A percentile compares a stretch with the other conserved stretches of the same genome.
phyloP scores from a whole-genome alignment of 768 basidiomycete genomes.

The Amanita subjunquillea region DNA sequence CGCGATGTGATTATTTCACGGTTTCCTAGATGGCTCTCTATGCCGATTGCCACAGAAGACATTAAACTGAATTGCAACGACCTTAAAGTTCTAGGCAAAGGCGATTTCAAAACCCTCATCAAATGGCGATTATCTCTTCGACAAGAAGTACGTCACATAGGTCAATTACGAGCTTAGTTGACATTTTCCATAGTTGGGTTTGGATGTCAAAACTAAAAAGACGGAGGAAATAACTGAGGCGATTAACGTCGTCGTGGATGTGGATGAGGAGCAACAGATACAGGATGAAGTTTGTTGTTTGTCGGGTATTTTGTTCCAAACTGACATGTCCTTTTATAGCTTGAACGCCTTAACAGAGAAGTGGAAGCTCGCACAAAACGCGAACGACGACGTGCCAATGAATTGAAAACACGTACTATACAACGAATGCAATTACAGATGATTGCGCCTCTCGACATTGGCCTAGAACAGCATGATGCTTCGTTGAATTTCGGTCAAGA shows the following conservation, averaged over 20 bases:
- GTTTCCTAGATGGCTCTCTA: conserved; percentile 53
- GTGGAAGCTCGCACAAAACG: conserved; percentile 64
- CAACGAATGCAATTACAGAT: conserved; percentile 95
- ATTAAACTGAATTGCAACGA: conserved; percentile 80
- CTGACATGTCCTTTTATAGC: conserved; percentile 30
- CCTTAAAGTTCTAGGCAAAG: conserved; percentile 94
- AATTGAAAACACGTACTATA: conserved; percentile 77
- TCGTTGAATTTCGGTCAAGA: conserved; percentile 67
- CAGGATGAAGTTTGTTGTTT: conserved; percentile 61
- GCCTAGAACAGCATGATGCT: conserved; percentile 72
- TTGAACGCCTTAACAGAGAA: conserved; percentile 76
- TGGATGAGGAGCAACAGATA: conserved; percentile 86
- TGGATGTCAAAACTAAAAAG: conserved; percentile 72
- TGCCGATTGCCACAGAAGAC: conserved; percentile 68
- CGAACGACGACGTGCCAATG: conserved; percentile 78
- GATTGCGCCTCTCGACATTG: conserved; percentile 96
- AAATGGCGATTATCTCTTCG: conserved; percentile 87
- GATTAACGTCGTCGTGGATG: conserved; percentile 51
- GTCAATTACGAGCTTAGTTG: background rate
- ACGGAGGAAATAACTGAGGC: conserved; percentile 69
- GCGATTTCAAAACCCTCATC: conserved; percentile 88
- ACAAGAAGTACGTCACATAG: conserved; percentile 58
- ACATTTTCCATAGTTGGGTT: conserved; percentile 46
- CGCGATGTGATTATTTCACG: conserved; percentile 1
- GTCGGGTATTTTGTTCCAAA: background rate